Conservation (phyloP, 1,284 basidiomycete species). For the Fomitopsis pinicola region DNA sequence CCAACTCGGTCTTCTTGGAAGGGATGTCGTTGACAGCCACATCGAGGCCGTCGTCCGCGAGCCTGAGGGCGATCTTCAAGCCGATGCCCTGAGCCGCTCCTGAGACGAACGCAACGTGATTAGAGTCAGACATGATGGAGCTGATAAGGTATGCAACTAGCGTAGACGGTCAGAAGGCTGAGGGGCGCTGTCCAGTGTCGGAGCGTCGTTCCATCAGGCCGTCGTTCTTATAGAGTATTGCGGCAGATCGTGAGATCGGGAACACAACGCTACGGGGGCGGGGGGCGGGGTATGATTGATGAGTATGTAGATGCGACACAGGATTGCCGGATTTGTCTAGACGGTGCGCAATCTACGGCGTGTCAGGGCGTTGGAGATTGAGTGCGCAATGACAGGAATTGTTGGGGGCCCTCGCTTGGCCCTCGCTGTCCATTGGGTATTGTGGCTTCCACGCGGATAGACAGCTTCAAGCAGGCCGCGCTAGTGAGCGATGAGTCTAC, state of each 20-base stretch:
- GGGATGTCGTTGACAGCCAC: conserved; percentile 34
- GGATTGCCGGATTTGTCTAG: background rate
- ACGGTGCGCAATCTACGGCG: background rate
- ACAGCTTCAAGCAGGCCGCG: background rate
- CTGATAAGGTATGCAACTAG: background rate
- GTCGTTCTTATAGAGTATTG: no score
- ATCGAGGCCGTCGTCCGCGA: conserved; percentile 37
- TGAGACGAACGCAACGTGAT: conserved; percentile 27
- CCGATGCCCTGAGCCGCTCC: conserved; percentile 36
- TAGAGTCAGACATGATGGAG: background rate
- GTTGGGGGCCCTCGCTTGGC: background rate
- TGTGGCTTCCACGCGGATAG: background rate
- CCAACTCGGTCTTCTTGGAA: conserved; percentile 19
- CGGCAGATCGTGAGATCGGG: no score
- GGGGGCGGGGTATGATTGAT: background rate
- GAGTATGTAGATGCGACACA: background rate
- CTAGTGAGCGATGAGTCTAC: no score
- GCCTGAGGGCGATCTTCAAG: conserved; percentile 31
- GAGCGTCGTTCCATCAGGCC: background rate
- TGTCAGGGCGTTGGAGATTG: background rate
- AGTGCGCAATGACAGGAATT: background rate
- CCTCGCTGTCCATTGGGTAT: background rate
- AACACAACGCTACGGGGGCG: no score
- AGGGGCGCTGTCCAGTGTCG: no score
- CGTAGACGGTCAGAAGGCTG: background rate